phyloP scores from a whole-genome alignment of 1,139 yeast genomes.

The Lodderomyces pseudojiufengensis region DNA sequence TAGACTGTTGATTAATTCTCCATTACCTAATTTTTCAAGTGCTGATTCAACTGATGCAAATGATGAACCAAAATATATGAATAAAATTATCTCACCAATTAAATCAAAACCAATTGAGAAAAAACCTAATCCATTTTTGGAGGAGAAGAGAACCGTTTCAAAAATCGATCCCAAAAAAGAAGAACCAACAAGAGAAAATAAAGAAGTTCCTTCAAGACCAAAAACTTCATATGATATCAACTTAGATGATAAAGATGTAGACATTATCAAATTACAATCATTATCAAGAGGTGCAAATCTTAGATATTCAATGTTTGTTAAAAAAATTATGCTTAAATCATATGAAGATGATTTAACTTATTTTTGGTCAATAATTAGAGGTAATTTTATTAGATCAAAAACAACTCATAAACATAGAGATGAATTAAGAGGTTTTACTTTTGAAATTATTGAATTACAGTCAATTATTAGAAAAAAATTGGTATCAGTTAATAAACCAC shows the following conservation, averaged over 20 bases:
- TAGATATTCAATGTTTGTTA: slow-evolving; percentile 61
- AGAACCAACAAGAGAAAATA: neutral
- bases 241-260: slow-evolving; percentile 20
- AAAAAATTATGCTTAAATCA: slow-evolving; percentile 55
- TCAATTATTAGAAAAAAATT: slow-evolving; percentile 30
- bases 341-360: slow-evolving; percentile 44
- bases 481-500: slow-evolving; percentile 15
- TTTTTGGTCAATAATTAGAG: slow-evolving; percentile 40
- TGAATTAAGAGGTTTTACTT: slow-evolving; percentile 25
- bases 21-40: slow-evolving; percentile 61
- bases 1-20: slow-evolving; percentile 57
- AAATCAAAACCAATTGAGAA: slow-evolving; percentile 6
- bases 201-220: too few species aligned
- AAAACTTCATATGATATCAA: slow-evolving; percentile 21
- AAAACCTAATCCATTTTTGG: slow-evolving; percentile 14
- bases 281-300: slow-evolving; percentile 62
- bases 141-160: neutral
- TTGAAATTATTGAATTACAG: slow-evolving; percentile 35
- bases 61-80: slow-evolving; percentile 23
- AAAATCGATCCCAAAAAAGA: neutral
- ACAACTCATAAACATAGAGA: slow-evolving; percentile 41
- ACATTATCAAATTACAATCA: slow-evolving; percentile 51
- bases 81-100: slow-evolving; percentile 16
- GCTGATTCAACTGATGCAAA: slow-evolving; percentile 29
- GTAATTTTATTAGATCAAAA: slow-evolving; percentile 30